Percentiles rank a stretch among this genome's conserved stretches.
phyloP scores from a whole-genome alignment of 768 basidiomycete genomes.

The Naematelia encephala region DNA sequence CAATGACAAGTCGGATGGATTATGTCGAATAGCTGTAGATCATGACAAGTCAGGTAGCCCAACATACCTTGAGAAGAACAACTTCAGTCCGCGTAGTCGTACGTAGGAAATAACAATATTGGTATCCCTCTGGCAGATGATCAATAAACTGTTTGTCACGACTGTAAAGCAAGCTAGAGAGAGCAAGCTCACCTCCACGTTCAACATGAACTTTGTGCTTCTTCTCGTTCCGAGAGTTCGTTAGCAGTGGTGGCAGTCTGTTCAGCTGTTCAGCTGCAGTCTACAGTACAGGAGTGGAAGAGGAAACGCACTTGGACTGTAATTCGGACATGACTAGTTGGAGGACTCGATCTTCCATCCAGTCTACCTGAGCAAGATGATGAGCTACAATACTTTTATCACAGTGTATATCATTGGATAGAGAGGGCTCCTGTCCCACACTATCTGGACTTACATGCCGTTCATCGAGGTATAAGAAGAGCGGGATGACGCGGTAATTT shows the following conservation, averaged over 20 bases:
- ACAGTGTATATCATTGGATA: too few species aligned
- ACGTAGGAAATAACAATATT: conserved; percentile 85
- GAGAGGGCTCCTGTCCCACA: not conserved
- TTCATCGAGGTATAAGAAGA: conserved; percentile 86
- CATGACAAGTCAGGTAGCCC: too few species aligned
- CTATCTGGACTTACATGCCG: conserved; percentile 58
- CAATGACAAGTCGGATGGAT: too few species aligned
- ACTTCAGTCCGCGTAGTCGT: conserved; percentile 73
- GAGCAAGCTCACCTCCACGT: conserved; percentile 65
- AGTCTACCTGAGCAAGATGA: conserved; percentile 54
- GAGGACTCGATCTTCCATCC: conserved; percentile 82
- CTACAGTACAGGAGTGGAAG: conserved; percentile 45
- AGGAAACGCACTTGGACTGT: conserved; percentile 60
- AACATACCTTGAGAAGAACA: conserved; percentile 73
- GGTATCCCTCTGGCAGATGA: conserved; percentile 65
- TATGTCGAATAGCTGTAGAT: too few species aligned
- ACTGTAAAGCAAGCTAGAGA: not conserved
- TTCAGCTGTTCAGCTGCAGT: conserved; percentile 54
- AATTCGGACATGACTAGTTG: conserved; percentile 78
- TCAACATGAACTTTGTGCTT: conserved; percentile 76
- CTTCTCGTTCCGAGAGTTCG: conserved; percentile 52
- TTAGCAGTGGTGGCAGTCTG: conserved; percentile 44
- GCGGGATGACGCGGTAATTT: conserved; percentile 66
- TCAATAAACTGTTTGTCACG: conserved; percentile 2
- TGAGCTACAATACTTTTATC: too few species aligned